phyloP scores from a whole-genome alignment of 208 protist genomes.

The Trypanosoma lewisi region DNA sequence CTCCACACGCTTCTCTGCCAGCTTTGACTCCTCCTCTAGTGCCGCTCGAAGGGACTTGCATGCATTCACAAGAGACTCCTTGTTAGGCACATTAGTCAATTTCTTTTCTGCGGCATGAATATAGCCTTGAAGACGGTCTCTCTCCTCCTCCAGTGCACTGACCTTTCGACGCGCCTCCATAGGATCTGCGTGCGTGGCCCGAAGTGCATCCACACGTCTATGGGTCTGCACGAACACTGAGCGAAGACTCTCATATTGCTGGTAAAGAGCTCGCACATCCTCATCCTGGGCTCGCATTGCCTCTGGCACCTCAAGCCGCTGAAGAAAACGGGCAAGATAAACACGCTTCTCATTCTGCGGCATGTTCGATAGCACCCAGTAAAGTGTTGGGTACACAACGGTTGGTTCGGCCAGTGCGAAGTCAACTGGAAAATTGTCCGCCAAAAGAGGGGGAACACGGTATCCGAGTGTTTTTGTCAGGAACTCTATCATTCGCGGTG shows the following conservation, averaged over 20 bases:
- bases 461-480: constrained; percentile 83
- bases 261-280: constrained; percentile 79
- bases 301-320: constrained; percentile 83
- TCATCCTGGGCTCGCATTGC: constrained; percentile 86
- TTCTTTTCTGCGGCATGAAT: constrained; percentile 77
- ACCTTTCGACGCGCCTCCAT: constrained; percentile 72
- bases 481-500: constrained; percentile 76
- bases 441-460: constrained; percentile 63
- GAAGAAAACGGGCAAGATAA: constrained; percentile 86
- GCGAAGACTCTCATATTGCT: constrained; percentile 83
- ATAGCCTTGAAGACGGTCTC: constrained; percentile 64
- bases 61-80: constrained; percentile 76
- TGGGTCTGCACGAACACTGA: constrained; percentile 82
- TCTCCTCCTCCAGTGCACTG: constrained; percentile 72
- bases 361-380: constrained; percentile 90
- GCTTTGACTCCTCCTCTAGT: constrained; percentile 67
- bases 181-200: constrained; percentile 69
- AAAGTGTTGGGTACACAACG: constrained; percentile 86
- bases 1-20: constrained; percentile 74
- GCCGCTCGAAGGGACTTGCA: constrained; percentile 68
- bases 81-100: constrained; percentile 58
- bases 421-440: constrained; percentile 68
- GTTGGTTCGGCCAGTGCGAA: constrained; percentile 75
- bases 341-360: constrained; percentile 87
- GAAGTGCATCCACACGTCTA: constrained; percentile 73